These are phyloP conservation scores for Wallacemonas sp. DNA, from an alignment of 208 protist species.

Conservation along the genomic window DNA sequence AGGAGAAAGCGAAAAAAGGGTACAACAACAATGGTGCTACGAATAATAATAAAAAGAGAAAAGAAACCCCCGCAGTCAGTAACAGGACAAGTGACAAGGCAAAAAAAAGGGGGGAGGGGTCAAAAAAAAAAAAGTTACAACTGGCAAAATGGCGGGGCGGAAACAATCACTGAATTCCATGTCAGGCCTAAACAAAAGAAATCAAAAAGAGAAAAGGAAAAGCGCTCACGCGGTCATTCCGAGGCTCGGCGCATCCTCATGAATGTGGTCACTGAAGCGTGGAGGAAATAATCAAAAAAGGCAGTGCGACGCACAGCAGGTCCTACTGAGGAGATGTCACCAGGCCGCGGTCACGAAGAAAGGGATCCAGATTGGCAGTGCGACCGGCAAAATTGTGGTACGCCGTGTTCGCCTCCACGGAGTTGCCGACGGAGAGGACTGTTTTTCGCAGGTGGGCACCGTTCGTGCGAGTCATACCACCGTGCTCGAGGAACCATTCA, in stretches of 20 bases:
- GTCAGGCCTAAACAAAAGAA: too few relatives aligned
- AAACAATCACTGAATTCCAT: too few relatives aligned
- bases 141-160: too few relatives aligned
- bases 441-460: constrained; percentile 67
- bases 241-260: too few relatives aligned
- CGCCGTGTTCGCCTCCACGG: constrained; percentile 39
- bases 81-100: neutral
- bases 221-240: too few relatives aligned
- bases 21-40: neutral
- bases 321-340: neutral
- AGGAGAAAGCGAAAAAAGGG: neutral
- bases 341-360: constrained; percentile 47
- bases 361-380: constrained; percentile 28
- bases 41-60: constrained; percentile 2
- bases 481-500: constrained; percentile 64
- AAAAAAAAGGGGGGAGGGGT: neutral
- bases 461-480: constrained; percentile 47
- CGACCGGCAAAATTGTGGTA: constrained; percentile 47
- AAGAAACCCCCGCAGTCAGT: too few relatives aligned
- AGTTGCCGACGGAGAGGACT: constrained; percentile 66
- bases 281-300: constrained; percentile 6
- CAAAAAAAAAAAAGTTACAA: neutral
- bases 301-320: too few relatives aligned
- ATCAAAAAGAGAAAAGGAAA: too few relatives aligned
- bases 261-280: neutral